phyloP scores from a whole-genome alignment of 495 filamentous ascomycete genomes.

The Chlorociboria aeruginascens region DNA sequence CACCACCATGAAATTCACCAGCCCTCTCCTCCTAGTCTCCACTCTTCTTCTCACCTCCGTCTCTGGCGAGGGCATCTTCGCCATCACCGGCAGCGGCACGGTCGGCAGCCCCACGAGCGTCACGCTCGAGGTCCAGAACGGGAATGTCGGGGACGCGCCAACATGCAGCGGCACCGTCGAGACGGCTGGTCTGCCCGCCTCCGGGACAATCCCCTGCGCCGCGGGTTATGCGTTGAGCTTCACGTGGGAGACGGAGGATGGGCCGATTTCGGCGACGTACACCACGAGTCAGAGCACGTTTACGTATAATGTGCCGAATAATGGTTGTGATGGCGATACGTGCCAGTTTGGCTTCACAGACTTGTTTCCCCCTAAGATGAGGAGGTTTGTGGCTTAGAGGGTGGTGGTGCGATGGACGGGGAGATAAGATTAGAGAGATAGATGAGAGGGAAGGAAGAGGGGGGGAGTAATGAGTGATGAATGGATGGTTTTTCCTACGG shows the following conservation, averaged over 20 bases:
- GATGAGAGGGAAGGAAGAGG: too few relatives aligned
- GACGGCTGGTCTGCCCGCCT: background rate
- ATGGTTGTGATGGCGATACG: background rate
- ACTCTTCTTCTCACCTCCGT: constrained; percentile 26
- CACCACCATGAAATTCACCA: background rate
- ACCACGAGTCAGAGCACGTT: background rate
- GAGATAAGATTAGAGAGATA: too few relatives aligned
- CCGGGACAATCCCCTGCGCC: background rate
- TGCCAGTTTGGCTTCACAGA: constrained; percentile 4
- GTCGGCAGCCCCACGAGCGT: background rate
- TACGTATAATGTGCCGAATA: constrained; percentile 7
- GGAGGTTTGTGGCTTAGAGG: background rate
- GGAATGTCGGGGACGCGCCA: background rate
- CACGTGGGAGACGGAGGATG: background rate
- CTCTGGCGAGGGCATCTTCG: constrained; percentile 33
- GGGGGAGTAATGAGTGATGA: too few relatives aligned
- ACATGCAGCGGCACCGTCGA: background rate
- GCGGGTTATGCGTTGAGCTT: constrained; percentile 1
- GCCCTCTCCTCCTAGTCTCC: background rate
- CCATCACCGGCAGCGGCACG: constrained; percentile 2
- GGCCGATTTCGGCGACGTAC: background rate
- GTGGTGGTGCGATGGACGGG: too few relatives aligned
- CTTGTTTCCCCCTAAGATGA: background rate
- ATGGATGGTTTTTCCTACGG: too few relatives aligned
- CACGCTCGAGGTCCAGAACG: constrained; percentile 1